These are phyloP conservation scores for Penicillium cataractarum DNA, from an alignment of 495 filamentous ascomycete genomes.

Conservation along the genomic window DNA sequence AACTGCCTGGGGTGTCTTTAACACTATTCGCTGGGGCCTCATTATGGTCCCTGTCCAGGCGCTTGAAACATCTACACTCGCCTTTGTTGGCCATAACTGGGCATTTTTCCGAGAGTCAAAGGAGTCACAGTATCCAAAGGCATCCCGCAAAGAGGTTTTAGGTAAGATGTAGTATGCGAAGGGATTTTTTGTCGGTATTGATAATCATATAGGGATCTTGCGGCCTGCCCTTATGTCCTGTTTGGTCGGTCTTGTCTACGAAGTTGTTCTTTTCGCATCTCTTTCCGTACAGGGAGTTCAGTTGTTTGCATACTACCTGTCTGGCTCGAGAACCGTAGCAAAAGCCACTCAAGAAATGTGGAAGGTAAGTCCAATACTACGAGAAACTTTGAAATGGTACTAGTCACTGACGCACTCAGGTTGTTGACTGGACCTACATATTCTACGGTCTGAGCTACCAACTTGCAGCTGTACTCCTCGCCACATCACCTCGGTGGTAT, in stretches of 20 bases:
- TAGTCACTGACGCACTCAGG: slow-evolving; percentile 31
- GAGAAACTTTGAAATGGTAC: slow-evolving; percentile 7
- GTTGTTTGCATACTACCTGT: slow-evolving; percentile 64
- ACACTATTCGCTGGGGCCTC: slow-evolving; percentile 75
- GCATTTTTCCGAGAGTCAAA: slow-evolving; percentile 55
- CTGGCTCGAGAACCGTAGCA: slow-evolving; percentile 56
- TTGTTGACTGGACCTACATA: slow-evolving; percentile 75
- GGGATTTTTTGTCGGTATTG: background rate
- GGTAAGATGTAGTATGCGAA: slow-evolving; percentile 19
- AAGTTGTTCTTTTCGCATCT: slow-evolving; percentile 65
- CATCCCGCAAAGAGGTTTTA: slow-evolving; percentile 37
- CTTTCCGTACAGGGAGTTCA: slow-evolving; percentile 60
- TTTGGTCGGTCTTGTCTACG: slow-evolving; percentile 55
- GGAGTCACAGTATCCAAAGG: slow-evolving; percentile 38
- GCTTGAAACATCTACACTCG: slow-evolving; percentile 64
- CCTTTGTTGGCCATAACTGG: slow-evolving; percentile 73
- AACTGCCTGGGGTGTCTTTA: slow-evolving; percentile 79
- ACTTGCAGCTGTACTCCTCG: slow-evolving; percentile 64
- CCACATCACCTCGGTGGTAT: slow-evolving; percentile 69
- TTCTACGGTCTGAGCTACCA: slow-evolving; percentile 73
- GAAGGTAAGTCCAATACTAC: slow-evolving; percentile 35
- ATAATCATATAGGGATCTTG: slow-evolving; percentile 39
- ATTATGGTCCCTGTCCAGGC: slow-evolving; percentile 76
- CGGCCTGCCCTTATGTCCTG: slow-evolving; percentile 59
- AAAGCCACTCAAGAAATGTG: slow-evolving; percentile 70